phyloP scores from a whole-genome alignment of 1,284 basidiomycete species.

The Gymnopus androsaceus region DNA sequence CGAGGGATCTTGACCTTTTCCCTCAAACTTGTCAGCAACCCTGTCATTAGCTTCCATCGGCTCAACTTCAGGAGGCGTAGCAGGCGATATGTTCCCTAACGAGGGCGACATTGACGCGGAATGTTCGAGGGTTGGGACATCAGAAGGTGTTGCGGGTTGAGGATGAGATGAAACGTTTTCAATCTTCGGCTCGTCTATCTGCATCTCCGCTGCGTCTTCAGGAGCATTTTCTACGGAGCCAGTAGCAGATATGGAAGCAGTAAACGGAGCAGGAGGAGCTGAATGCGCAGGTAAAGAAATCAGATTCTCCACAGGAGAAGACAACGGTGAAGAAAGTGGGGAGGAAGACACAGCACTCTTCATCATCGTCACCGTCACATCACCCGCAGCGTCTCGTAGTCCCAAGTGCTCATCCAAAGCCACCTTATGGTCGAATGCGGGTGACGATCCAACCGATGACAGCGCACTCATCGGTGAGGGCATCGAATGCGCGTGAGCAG shows the following conservation, averaged over 20 bases:
- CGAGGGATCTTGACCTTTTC: no score
- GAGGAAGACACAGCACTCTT: not conserved
- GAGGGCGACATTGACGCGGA: slow-evolving; percentile 11
- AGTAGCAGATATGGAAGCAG: not conserved
- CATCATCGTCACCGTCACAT: not conserved
- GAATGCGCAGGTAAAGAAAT: slow-evolving; percentile 2
- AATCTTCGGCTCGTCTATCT: no score
- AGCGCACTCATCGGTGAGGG: slow-evolving; percentile 15
- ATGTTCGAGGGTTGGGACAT: slow-evolving; percentile 6
- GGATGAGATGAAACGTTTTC: not conserved
- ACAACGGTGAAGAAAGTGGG: slow-evolving; percentile 6
- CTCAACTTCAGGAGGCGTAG: slow-evolving; percentile 2
- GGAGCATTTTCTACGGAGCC: no score
- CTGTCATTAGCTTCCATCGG: not conserved
- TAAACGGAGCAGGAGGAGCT: not conserved
- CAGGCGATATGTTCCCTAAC: not conserved
- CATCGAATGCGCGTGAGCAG: not conserved
- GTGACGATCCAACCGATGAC: not conserved
- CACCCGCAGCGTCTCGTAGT: not conserved
- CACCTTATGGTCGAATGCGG: not conserved
- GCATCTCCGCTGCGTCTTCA: no score
- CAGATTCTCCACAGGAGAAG: slow-evolving; percentile 4
- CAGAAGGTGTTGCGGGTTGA: not conserved
- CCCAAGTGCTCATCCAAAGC: not conserved
- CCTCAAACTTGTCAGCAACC: no score